Conservation (phyloP, 176 grass and related monocot genomes). For the Oryza punctata region DNA sequence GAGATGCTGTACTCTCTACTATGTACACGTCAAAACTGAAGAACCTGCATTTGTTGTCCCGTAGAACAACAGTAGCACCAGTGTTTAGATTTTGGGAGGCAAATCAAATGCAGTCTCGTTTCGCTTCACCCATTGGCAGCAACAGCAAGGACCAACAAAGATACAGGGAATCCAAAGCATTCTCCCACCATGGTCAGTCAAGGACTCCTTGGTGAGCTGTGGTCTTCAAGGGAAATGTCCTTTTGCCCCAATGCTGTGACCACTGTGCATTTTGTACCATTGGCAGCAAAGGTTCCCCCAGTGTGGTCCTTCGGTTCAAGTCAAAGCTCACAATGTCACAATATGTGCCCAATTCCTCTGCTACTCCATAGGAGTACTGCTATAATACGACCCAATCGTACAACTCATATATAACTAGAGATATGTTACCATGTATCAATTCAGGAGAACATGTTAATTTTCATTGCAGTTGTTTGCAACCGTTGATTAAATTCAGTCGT, state of each 20-base stretch:
- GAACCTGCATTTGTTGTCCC: neutral
- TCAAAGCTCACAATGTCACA: conserved; percentile 11
- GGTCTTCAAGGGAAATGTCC: neutral
- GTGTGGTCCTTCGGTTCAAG: neutral
- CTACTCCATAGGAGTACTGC: too few relatives aligned
- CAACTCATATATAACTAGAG: too few relatives aligned
- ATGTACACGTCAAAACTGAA: neutral
- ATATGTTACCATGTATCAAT: too few relatives aligned
- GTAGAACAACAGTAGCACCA: neutral
- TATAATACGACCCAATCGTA: too few relatives aligned
- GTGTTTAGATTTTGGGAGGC: neutral
- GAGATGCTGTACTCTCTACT: neutral
- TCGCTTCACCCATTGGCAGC: neutral
- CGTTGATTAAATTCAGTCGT: too few relatives aligned
- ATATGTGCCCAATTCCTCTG: neutral
- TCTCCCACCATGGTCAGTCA: neutral
- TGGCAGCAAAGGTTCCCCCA: neutral
- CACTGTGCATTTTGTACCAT: neutral
- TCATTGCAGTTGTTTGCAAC: too few relatives aligned
- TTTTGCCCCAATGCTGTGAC: neutral
- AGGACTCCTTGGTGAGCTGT: too few relatives aligned
- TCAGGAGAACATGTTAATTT: too few relatives aligned
- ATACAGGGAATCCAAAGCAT: conserved; percentile 21
- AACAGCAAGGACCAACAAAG: neutral
- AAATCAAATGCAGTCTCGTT: neutral